These are phyloP conservation scores for Neoboletus brunneissimus DNA, from an alignment of 768 basidiomycete genomes.

Conservation along the genomic window DNA sequence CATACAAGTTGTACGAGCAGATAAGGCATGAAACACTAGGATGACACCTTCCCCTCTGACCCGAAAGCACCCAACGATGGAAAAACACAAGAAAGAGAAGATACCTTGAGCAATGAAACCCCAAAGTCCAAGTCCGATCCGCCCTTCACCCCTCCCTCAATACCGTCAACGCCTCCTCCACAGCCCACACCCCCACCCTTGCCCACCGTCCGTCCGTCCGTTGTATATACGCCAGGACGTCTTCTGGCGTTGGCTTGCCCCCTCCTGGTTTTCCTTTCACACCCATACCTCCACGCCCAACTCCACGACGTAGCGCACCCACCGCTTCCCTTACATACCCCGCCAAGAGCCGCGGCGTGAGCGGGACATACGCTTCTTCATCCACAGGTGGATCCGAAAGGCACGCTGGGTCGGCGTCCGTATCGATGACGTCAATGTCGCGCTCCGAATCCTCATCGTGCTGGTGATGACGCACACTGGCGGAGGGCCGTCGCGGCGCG, in stretches of 20 bases:
- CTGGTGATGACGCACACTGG: neutral
- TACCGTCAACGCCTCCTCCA: constrained; percentile 57
- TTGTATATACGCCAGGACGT: constrained; percentile 45
- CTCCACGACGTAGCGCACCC: constrained; percentile 27
- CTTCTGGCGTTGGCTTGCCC: constrained; percentile 37
- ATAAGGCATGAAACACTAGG: neutral
- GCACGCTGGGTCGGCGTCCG: constrained; percentile 38
- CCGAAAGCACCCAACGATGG: neutral
- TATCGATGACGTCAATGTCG: constrained; percentile 27
- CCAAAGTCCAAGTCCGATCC: neutral
- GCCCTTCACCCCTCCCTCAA: constrained; percentile 1
- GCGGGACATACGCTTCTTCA: constrained; percentile 63
- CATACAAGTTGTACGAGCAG: neutral
- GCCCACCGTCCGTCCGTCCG: constrained; percentile 63
- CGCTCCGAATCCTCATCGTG: neutral
- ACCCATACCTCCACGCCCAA: constrained; percentile 5
- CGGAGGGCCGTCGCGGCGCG: constrained; percentile 10
- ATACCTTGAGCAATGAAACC: neutral
- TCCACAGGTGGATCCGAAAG: constrained; percentile 58
- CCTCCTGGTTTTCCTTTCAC: constrained; percentile 7
- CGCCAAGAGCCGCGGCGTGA: constrained; percentile 52
- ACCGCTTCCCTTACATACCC: constrained; percentile 47
- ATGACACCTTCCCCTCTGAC: neutral
- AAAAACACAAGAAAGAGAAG: neutral
- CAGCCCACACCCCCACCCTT: constrained; percentile 58